Evolutionary conservation across 2,329 filamentous ascomycete genomes (phyloP), one percentile per base, ranked within the genome.

Genomic region (Cercospora zeina): DNA sequence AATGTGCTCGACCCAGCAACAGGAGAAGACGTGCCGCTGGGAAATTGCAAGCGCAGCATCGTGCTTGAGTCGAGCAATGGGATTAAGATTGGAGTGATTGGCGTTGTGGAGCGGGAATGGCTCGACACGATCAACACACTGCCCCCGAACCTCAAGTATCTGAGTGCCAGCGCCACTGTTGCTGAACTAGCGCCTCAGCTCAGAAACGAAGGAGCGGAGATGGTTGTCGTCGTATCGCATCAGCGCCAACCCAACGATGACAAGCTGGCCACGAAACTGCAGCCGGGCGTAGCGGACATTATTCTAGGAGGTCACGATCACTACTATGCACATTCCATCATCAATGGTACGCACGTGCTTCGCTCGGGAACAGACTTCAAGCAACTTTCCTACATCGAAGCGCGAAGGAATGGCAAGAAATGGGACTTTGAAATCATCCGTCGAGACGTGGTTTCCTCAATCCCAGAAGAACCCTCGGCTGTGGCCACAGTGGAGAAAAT

Each of bases 341-440:
- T 95, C 74, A 92, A 93, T 64, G 88, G 88, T 8, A 90, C 86
- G 0, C 92, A 96, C 70, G 85, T 96, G 2, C 79, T 97, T n/a
- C 85, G 93, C 1, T 96, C 90, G 0, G 92, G 93, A 0, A 91
- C 88, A 16, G 93, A 97, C 74, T 97, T 96, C 78, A 96, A 95
- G 77, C 90, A 97, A 73, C 80, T 96, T 34, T 95, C 90, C 72
- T 96, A 96, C 72, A 83, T 97, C 57, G 90, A 96, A 74, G 89
- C 86, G 1, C 85, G 90, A 68, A 82, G 85, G 21, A 85, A 83
- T 65, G 72, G 65, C 69, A 79, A 71, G 14, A 82, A 83, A 16
- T 96, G 91, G 91, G 85, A 93, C 66, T 88, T 96, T 68, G 54
- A 64, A 2, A 65, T 67, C 27, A 54, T 53, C 6, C 61, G 65